Base-by-base conservation (phyloP, 805 yeast species). In the Teunomyces kruisii region DNA sequence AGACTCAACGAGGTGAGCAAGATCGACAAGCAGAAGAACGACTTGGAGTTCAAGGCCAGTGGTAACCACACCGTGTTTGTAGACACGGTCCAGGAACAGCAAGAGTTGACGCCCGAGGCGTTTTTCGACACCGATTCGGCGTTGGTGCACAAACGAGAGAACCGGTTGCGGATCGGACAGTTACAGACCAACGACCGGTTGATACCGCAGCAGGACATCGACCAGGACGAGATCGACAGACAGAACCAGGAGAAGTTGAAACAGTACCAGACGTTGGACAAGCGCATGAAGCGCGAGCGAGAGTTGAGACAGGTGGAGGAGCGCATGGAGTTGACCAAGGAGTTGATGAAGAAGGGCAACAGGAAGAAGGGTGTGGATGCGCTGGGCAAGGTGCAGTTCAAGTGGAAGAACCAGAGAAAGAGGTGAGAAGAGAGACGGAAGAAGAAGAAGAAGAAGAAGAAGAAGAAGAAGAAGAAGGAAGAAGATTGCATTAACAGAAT, bases 61-160 rank as follows among this genome's bases (percentile, higher is more conserved):
- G 95, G 96, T 1, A 78, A 78, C 29, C 98, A 91, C 62, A 88
- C 91, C 0, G 87, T 91, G 3, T 92, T 90, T 69, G 96, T 90
- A 6, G 94, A 87, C 33, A 64, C 74, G 16, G 74, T 74, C 22
- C 64, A 76, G 32, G 79, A 81, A 41, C 77, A 82, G 61, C 72
- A 77, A 32, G 50, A 61, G 1, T 89, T 89, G 58, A 74, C 76
- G 41, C 80, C 95, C 0, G 88, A 79, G 6, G 69, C 73, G 48
- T 80, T 65, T 63, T 90, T 90, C 67, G 69, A 83, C 40, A 90
- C 97, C 0, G 89, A 84, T 50, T 78, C 74, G 41, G 74, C 78
- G 35, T 64, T 89, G 62, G 58, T 89, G 40, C 61, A 72, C 30
- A 74, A 83, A 53, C 74, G 83, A 48, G 94, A 87, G 59, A 89